phyloP scores from a whole-genome alignment of 192 early-diverging fungal genomes.

The Backusella macrospora region DNA sequence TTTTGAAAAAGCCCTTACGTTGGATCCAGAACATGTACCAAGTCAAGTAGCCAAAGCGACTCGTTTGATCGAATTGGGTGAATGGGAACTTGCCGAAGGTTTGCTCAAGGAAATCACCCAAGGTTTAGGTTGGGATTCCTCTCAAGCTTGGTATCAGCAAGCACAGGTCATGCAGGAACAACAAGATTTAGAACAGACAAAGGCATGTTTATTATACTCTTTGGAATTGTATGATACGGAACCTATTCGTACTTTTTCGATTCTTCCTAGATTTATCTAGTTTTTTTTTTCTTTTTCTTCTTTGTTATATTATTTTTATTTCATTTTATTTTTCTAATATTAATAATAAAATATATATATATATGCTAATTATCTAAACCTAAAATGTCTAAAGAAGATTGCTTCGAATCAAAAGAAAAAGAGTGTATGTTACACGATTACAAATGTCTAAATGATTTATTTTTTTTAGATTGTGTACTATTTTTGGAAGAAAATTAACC shows the following conservation, averaged over 20 bases:
- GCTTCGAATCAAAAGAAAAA: background rate
- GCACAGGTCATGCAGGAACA: conserved; percentile 47
- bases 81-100: conserved; percentile 18
- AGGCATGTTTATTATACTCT: conserved; percentile 58
- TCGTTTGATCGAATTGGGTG: background rate
- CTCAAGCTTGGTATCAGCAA: conserved; percentile 40
- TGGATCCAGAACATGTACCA: conserved; percentile 17
- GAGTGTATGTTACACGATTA: background rate
- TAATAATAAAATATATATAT: background rate
- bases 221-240: conserved; percentile 53
- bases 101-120: conserved; percentile 9
- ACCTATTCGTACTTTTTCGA: conserved; percentile 44
- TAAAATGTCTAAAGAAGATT: background rate
- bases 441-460: background rate
- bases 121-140: conserved; percentile 19
- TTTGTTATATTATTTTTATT: background rate
- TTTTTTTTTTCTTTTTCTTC: background rate
- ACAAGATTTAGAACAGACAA: conserved; percentile 46
- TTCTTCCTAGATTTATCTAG: conserved; percentile 47
- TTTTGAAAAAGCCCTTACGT: conserved; percentile 18
- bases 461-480: background rate
- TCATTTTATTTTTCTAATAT: background rate
- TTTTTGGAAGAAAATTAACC: background rate
- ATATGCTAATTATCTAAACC: background rate
- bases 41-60: conserved; percentile 19